These are phyloP conservation scores for Xylaria longipes DNA, from an alignment of 495 filamentous ascomycete species.

Conservation along the genomic window DNA sequence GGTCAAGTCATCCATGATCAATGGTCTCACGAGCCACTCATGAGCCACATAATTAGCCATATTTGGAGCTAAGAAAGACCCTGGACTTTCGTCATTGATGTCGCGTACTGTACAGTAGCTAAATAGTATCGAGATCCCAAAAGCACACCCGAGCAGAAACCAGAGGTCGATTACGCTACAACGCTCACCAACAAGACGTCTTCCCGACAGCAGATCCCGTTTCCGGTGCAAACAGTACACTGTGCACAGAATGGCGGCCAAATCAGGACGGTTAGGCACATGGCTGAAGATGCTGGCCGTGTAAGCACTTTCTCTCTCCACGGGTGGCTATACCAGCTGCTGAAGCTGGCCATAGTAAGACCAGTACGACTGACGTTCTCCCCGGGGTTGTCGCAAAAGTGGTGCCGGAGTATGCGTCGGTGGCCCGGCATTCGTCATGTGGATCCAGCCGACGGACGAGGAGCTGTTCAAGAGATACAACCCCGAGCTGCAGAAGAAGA, in stretches of 20 bases:
- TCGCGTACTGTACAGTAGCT: background rate
- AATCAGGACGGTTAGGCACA: slow-evolving; percentile 36
- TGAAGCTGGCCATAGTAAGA: background rate
- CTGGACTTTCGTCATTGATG: slow-evolving; percentile 38
- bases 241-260: slow-evolving; percentile 38
- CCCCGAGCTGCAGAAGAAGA: slow-evolving; percentile 86
- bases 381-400: slow-evolving; percentile 51
- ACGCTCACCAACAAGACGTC: background rate
- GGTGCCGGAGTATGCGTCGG: slow-evolving; percentile 74
- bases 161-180: background rate
- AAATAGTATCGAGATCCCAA: background rate
- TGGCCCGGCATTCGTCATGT: slow-evolving; percentile 83
- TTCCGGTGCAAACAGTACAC: background rate
- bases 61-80: slow-evolving; percentile 25
- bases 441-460: slow-evolving; percentile 84
- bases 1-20: background rate
- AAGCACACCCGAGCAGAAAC: background rate
- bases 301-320: slow-evolving; percentile 45
- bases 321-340: slow-evolving; percentile 6
- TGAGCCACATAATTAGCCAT: slow-evolving; percentile 29
- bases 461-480: slow-evolving; percentile 92
- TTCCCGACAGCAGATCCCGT: background rate
- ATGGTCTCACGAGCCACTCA: background rate
- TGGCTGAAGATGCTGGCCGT: slow-evolving; percentile 64
- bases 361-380: slow-evolving; percentile 30